phyloP scores from a whole-genome alignment of 345 rosid genomes.

The Eucalyptus polyanthemos region DNA sequence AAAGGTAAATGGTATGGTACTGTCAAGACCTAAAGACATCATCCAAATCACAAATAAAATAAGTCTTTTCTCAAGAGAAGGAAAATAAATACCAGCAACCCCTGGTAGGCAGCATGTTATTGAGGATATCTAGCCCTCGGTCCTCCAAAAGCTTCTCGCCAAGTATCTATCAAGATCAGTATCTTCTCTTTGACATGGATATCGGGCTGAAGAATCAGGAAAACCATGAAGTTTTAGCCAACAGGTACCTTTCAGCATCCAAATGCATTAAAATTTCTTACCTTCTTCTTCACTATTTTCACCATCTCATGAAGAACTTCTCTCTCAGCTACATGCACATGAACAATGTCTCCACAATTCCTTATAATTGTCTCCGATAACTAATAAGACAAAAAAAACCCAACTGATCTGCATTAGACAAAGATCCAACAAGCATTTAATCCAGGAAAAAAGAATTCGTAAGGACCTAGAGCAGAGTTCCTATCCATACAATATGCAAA shows the following conservation, averaged over 20 bases:
- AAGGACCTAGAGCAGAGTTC: not conserved
- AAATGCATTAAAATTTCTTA: no score
- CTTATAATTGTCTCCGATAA: slow-evolving; percentile 89
- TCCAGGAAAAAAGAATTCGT: not conserved
- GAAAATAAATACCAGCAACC: slow-evolving; percentile 63
- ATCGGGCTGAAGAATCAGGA: not conserved
- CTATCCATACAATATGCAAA: not conserved
- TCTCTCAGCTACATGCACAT: no score
- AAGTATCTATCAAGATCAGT: slow-evolving; percentile 73
- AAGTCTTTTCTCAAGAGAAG: not conserved
- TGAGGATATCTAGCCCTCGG: slow-evolving; percentile 96
- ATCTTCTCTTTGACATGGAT: slow-evolving; percentile 91
- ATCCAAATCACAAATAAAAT: not conserved
- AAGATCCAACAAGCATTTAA: not conserved
- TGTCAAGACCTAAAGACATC: not conserved
- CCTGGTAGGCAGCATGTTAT: slow-evolving; percentile 90
- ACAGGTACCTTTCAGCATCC: no score
- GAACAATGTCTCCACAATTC: slow-evolving; percentile 84
- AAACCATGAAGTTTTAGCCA: not conserved
- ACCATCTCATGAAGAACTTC: no score
- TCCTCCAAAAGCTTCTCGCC: slow-evolving; percentile 99
- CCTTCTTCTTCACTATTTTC: no score
- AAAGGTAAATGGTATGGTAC: no score
- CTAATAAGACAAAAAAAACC: slow-evolving; percentile 7
- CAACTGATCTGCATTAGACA: not conserved